phyloP scores from a whole-genome alignment of 2,329 filamentous ascomycete species.

The Penicillium occitanis region DNA sequence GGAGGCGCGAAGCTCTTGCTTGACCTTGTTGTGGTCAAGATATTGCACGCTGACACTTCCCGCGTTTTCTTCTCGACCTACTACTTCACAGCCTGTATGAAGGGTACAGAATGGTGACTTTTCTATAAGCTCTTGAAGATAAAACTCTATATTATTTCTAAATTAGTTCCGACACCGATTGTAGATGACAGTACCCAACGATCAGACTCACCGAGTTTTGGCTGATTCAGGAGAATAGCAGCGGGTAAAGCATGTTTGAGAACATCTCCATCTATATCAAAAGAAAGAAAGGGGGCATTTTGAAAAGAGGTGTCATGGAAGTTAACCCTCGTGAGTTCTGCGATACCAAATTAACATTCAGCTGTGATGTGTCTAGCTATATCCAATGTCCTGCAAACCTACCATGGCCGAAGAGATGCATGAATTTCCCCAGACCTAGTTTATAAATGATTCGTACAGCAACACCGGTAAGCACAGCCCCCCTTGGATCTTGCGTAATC shows the following conservation, averaged over 20 bases:
- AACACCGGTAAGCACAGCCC: background rate
- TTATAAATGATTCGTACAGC: background rate
- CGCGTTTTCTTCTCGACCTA: background rate
- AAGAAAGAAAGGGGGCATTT: background rate
- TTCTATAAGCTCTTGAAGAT: conserved; percentile 1
- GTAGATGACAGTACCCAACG: no score
- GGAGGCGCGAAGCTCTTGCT: conserved; percentile 17
- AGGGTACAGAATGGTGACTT: conserved; percentile 10
- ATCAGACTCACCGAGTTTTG: conserved; percentile 10
- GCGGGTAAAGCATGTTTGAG: conserved; percentile 5
- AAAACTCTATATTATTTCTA: conserved; percentile 3
- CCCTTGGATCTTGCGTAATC: background rate
- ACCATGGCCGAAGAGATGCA: background rate
- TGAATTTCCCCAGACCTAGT: background rate
- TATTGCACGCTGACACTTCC: conserved; percentile 2
- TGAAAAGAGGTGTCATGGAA: background rate
- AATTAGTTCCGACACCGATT: no score
- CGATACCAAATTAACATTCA: background rate
- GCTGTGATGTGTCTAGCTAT: background rate
- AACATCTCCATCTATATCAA: background rate
- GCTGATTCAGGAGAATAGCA: conserved; percentile 12
- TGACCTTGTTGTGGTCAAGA: conserved; percentile 3
- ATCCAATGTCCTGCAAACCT: background rate
- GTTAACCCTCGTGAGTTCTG: background rate
- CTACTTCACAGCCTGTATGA: conserved; percentile 12